These are phyloP conservation scores for Endotrypanum monterogeii DNA, from an alignment of 208 protist genomes.

Conservation along the genomic window DNA sequence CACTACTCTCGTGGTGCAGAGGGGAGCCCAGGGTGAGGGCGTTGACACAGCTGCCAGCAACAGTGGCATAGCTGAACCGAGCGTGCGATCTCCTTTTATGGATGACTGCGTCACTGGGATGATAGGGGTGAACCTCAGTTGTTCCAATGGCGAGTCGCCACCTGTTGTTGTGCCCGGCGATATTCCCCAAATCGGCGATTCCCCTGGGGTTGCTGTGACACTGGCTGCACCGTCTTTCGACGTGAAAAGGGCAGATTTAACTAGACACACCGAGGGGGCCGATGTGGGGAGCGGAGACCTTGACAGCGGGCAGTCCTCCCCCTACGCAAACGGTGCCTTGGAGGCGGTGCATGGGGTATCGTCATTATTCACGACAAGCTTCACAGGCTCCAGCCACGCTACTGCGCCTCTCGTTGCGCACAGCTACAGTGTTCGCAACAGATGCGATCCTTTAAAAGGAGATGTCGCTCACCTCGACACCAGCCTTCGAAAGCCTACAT, in stretches of 20 bases:
- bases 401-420: background rate
- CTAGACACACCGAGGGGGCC: background rate
- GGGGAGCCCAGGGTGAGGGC: background rate
- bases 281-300: background rate
- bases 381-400: background rate
- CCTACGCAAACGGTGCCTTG: background rate
- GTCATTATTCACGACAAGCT: background rate
- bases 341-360: background rate
- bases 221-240: background rate
- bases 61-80: background rate
- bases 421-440: background rate
- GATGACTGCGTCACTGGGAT: background rate
- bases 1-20: no score
- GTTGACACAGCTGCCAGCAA: background rate
- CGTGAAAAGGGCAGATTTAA: background rate
- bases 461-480: background rate
- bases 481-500: background rate
- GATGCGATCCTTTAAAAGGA: background rate
- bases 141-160: background rate
- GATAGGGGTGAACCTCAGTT: background rate
- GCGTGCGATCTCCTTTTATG: background rate
- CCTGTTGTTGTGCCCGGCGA: background rate
- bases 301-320: background rate
- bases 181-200: background rate
- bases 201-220: background rate